Percentiles rank a stretch among this genome's conserved stretches.
Conservation (phyloP, 2,329 filamentous ascomycete species). For the Curvularia lunata region DNA sequence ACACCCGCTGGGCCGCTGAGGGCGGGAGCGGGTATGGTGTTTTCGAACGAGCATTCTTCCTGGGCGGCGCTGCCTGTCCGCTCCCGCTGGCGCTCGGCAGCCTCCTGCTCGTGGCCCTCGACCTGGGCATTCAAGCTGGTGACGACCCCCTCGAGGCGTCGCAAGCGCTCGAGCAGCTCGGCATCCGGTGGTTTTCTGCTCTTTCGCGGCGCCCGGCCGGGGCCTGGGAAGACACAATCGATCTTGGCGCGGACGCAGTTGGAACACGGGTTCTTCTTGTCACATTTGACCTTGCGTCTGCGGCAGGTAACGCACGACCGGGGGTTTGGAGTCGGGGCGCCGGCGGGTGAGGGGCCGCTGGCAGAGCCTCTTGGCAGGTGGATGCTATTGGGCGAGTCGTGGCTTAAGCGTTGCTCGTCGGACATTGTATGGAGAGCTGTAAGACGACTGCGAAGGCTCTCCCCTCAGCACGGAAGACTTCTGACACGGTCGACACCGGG, state of each 20-base stretch:
- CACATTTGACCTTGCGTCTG: conserved; percentile 73
- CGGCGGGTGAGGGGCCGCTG: conserved; percentile 20
- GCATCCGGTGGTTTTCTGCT: conserved; percentile 71
- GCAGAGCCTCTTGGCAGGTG: conserved; percentile 27
- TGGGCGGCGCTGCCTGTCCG: conserved; percentile 21
- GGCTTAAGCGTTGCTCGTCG: conserved; percentile 29
- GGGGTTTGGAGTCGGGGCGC: conserved; percentile 32
- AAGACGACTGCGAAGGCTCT: background rate
- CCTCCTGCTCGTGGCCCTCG: conserved; percentile 46
- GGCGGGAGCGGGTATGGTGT: background rate
- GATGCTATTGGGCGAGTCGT: conserved; percentile 26
- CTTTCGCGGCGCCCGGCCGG: conserved; percentile 73
- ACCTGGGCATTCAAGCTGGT: conserved; percentile 59
- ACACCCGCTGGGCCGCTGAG: conserved; percentile 21
- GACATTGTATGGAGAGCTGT: conserved; percentile 19
- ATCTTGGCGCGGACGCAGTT: conserved; percentile 75
- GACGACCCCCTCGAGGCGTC: conserved; percentile 78
- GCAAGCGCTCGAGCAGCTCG: conserved; percentile 74
- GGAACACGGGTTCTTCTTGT: conserved; percentile 77
- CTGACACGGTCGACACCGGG: conserved; percentile 4
- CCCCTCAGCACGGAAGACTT: background rate
- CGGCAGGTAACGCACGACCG: conserved; percentile 48
- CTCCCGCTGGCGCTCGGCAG: conserved; percentile 35
- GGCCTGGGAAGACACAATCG: conserved; percentile 75
- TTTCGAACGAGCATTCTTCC: conserved; percentile 12